Base-by-base conservation (phyloP, 441 rosid genomes). In the Breynia disticha region DNA sequence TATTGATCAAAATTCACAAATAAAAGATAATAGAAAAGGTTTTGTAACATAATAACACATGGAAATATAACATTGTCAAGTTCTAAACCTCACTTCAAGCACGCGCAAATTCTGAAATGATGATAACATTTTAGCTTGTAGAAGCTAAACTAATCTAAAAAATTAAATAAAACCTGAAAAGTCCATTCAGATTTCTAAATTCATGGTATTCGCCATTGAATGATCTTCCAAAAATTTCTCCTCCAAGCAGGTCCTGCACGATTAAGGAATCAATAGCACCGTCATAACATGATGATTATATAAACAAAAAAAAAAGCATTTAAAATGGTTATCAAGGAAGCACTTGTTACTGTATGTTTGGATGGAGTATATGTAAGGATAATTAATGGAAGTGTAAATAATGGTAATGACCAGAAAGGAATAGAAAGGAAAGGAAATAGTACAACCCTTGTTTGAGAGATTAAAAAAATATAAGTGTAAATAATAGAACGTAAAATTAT, bases 111-210 rank as follows among this genome's bases (percentile, higher is more conserved):
- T 5, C 21, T 22, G 18, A 63, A 28, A 28, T 28, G 35, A 28
- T 28, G 35, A 28, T 4, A 28, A 28, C 8, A 28, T 28, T 28
- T 28, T 28, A 28, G 35, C 35, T 28, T 61, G 49, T 60, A 65
- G 69, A 64, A 73, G 47, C 61, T 71, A 66, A 74, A 71, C 56
- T 66, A 71, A 76, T 82, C 87, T 74, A 84, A 67, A 60, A 54
- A 8, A 41, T 48, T 41, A 28, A 28, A 28, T 28, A 28, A 28
- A 28, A 28, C 35, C 35, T 28, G 35, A 28, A 28, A 28, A 28
- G 35, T 28, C 62, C 28, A 61, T 48, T 65, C 74, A 75, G 82
- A 78, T 64, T 57, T 72, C 67, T 66, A 59, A 61, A 64, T 67
- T 72, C 78, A 70, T 58, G 50, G 63, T 48, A 44, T 55, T 61